phyloP scores from a whole-genome alignment of 2,329 filamentous ascomycete species.

The Trichoderma atroviride region DNA sequence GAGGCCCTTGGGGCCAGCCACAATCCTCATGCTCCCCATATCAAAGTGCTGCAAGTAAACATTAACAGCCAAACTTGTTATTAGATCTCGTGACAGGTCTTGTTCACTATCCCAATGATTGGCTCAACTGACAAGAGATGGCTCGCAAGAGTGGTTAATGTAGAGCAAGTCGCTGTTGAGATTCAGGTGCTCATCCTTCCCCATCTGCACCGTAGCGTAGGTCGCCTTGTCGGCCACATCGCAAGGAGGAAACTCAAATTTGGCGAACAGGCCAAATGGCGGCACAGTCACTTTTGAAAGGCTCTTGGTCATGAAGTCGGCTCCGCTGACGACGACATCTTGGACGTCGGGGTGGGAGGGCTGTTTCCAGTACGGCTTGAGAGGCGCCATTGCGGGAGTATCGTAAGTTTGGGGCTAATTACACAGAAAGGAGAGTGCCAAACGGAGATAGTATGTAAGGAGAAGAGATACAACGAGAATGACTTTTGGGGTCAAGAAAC shows the following conservation, averaged over 20 bases:
- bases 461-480: neutral
- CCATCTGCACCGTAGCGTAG: conserved; percentile 67
- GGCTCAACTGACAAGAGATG: conserved; percentile 58
- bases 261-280: conserved; percentile 67
- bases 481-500: neutral
- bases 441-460: neutral
- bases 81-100: neutral
- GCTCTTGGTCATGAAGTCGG: conserved; percentile 62
- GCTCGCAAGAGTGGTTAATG: conserved; percentile 70
- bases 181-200: conserved; percentile 57
- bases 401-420: neutral
- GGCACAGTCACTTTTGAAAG: conserved; percentile 58
- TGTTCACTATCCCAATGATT: neutral
- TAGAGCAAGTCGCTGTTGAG: conserved; percentile 69
- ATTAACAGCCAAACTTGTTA: neutral
- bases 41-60: conserved; percentile 57
- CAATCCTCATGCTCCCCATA: conserved; percentile 57
- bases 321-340: conserved; percentile 56
- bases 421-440: neutral
- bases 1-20: conserved; percentile 61
- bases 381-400: conserved; percentile 51
- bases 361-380: conserved; percentile 61
- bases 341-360: conserved; percentile 63
- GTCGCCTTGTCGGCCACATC: conserved; percentile 57
- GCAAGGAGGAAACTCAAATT: conserved; percentile 66